Evolutionary conservation across 192 early-diverging fungal species (phyloP).

Genomic region (Neocallimastix lanati): DNA sequence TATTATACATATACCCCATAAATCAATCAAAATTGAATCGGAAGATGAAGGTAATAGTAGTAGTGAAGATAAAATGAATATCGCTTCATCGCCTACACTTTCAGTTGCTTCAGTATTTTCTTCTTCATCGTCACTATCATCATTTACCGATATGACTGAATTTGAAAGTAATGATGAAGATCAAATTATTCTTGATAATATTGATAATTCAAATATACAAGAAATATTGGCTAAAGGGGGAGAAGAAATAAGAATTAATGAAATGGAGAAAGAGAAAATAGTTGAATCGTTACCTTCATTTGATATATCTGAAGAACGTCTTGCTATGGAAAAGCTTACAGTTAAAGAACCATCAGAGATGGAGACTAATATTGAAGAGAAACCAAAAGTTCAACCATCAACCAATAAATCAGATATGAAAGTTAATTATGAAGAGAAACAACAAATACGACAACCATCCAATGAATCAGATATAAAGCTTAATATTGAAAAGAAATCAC

Average conservation of each 20-base stretch:
- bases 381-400: no score
- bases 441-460: background rate
- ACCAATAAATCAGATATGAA: no score
- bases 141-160: background rate
- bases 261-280: no score
- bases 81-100: background rate
- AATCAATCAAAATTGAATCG: background rate
- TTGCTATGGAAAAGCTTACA: background rate
- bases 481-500: no score
- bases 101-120: background rate
- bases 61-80: background rate
- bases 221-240: background rate
- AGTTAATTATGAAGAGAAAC: no score
- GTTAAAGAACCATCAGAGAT: background rate
- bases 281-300: background rate
- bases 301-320: background rate
- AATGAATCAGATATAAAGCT: no score
- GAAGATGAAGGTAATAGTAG: background rate
- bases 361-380: no score
- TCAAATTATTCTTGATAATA: background rate
- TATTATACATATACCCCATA: background rate
- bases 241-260: background rate
- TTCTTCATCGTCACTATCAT: background rate
- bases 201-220: background rate
- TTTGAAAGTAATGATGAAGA: background rate